Evolutionary conservation across 805 yeast species (phyloP).

Genomic region (Kurtzmaniella fragi): DNA sequence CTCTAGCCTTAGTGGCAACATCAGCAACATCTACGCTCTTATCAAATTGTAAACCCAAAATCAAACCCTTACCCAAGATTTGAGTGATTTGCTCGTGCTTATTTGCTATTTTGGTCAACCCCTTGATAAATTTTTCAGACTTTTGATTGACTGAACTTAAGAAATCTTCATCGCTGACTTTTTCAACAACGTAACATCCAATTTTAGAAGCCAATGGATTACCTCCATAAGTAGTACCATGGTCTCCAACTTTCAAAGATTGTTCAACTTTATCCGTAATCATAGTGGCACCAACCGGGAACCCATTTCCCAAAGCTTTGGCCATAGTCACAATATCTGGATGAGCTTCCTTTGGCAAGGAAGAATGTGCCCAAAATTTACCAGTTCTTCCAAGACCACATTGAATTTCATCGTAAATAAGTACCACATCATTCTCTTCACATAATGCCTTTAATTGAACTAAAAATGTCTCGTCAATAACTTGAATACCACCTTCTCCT

Average conservation of each 20-base stretch:
- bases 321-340: conserved; percentile 95
- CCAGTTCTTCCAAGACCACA: conserved; percentile 96
- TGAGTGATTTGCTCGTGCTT: conserved; percentile 56
- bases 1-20: conserved; percentile 66
- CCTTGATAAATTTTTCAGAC: conserved; percentile 50
- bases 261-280: conserved; percentile 74
- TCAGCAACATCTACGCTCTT: conserved; percentile 50
- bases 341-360: conserved; percentile 72
- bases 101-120: conserved; percentile 45
- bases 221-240: conserved; percentile 97
- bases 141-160: conserved; percentile 56
- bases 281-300: conserved; percentile 93
- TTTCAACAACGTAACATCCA: conserved; percentile 69
- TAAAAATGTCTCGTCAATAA: conserved; percentile 61
- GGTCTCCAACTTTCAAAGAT: conserved; percentile 82
- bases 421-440: conserved; percentile 59
- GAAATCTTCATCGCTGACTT: conserved; percentile 58
- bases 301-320: conserved; percentile 95
- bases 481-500: conserved; percentile 94
- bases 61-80: conserved; percentile 83
- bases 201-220: conserved; percentile 88
- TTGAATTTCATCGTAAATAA: conserved; percentile 94
- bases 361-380: conserved; percentile 85
- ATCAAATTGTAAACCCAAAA: conserved; percentile 75
- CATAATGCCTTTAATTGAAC: conserved; percentile 63